Conservation (phyloP, 805 yeast genomes). For the Candida ulmi region DNA sequence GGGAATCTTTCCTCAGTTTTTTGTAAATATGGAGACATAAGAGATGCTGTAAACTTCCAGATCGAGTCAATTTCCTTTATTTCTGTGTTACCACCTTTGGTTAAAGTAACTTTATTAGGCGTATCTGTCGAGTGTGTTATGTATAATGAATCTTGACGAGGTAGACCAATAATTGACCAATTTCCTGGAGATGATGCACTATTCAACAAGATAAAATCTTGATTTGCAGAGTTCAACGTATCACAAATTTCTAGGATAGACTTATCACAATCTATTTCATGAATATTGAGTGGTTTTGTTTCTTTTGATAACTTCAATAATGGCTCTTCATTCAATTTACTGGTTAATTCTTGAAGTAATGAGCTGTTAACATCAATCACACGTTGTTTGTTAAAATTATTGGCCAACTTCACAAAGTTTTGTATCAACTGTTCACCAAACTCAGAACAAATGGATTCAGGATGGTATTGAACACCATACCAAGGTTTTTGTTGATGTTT, state of each 20-base stretch:
- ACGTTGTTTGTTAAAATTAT: conserved; percentile 20
- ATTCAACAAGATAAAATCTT: conserved; percentile 58
- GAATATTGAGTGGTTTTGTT: not conserved
- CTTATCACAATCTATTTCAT: not conserved
- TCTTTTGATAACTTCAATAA: conserved; percentile 5
- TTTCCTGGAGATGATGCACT: conserved; percentile 82
- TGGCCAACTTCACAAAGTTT: conserved; percentile 43
- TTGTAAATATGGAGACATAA: conserved; percentile 32
- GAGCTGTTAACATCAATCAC: conserved; percentile 12
- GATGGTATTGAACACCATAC: conserved; percentile 96
- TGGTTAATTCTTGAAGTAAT: conserved; percentile 5
- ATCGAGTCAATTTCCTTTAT: conserved; percentile 24
- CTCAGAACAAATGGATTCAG: conserved; percentile 85
- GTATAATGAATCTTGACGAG: conserved; percentile 36
- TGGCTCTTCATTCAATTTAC: conserved; percentile 11
- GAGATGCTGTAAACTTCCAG: conserved; percentile 49
- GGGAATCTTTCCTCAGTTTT: conserved; percentile 39
- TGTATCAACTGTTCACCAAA: conserved; percentile 52
- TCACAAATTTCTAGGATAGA: conserved; percentile 51
- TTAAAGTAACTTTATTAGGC: conserved; percentile 4
- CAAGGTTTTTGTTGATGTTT: conserved; percentile 57
- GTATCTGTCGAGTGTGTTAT: conserved; percentile 57
- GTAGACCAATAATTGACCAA: conserved; percentile 83
- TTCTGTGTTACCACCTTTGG: not conserved
- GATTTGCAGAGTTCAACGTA: conserved; percentile 19